Base-by-base conservation (phyloP, 768 basidiomycete species). In the Termitomyces eurrhizus region DNA sequence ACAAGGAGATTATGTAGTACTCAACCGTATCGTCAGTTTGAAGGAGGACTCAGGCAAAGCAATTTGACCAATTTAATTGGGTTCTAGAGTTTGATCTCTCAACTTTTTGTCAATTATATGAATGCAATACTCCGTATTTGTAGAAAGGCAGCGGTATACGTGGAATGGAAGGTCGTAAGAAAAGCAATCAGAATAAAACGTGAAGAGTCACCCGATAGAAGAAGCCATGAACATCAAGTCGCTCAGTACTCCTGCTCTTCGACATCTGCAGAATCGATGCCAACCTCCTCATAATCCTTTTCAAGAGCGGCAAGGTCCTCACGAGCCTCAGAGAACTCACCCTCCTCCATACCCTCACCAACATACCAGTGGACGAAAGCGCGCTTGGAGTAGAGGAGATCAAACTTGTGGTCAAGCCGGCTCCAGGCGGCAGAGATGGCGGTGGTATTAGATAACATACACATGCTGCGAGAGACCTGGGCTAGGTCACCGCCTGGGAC, bases 301-400 rank as follows among this genome's bases (percentile, higher is more conserved):
- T 98, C 96, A 58, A 99, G 87, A n/a, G 96, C 96, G n/a, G 96
- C 97, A 60, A 99, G 88, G 74, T 99, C 96, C 78, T 99, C 97
- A 62, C 96, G 90, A 21, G 96, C 96, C 80, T 98, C 96, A 21
- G 93, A 95, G 80, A 98, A 98, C 79, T 99, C 96, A 73, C 96
- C 96, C 84, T 86, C 96, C 73, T 98, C 96, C 96, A 98, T 98
- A 81, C 96, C 96, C 78, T 98, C 95, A 72, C 95, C 95, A 64
- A 97, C 95, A 70, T 95, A 96, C 94, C 93, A 91, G 75, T 92
- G 89, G n/a, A 91, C 89, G 65, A 93, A 93, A 58, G 92, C 92
- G 72, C 92, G 92, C 76, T 93, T 97, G 65, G 95, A 95, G 82
- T 96, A 98, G 73, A 98, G 86, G 69, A 98, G 85, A 73, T 98